Evolutionary conservation across 768 basidiomycete genomes (phyloP).

Genomic region (Collybia nuda): DNA sequence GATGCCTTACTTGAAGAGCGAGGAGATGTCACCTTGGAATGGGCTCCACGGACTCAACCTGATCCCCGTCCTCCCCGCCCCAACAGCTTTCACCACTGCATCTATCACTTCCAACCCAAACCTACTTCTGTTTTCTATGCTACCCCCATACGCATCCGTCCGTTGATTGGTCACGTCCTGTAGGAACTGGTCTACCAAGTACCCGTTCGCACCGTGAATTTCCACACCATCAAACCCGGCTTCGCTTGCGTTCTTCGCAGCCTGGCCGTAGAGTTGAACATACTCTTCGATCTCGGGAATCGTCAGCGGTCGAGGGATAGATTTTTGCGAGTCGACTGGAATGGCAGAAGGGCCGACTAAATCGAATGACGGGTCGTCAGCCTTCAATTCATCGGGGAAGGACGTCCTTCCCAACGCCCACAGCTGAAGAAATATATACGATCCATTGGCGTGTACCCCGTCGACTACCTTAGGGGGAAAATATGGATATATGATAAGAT

Average conservation of each 20-base stretch:
- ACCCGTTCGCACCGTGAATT: slow-evolving; percentile 47
- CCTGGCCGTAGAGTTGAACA: slow-evolving; percentile 46
- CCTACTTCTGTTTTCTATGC: slow-evolving; percentile 54
- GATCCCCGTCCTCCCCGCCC: slow-evolving; percentile 51
- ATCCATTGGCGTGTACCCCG: slow-evolving; percentile 51
- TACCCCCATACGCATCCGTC: slow-evolving; percentile 69
- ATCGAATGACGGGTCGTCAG: slow-evolving; percentile 32
- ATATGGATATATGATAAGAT: not conserved
- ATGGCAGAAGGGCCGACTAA: slow-evolving; percentile 34
- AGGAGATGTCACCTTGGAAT: slow-evolving; percentile 32
- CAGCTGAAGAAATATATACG: slow-evolving; percentile 53
- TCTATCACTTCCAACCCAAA: slow-evolving; percentile 58
- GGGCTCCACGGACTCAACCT: slow-evolving; percentile 57
- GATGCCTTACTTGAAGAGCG: slow-evolving; percentile 1
- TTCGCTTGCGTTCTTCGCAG: slow-evolving; percentile 53
- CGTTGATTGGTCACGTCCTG: slow-evolving; percentile 56
- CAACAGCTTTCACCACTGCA: slow-evolving; percentile 50
- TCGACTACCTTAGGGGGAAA: slow-evolving; percentile 42
- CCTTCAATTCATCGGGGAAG: slow-evolving; percentile 25
- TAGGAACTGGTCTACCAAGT: slow-evolving; percentile 61
- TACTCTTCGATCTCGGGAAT: slow-evolving; percentile 50
- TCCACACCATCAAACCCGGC: slow-evolving; percentile 72
- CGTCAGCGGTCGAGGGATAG: slow-evolving; percentile 41
- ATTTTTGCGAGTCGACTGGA: slow-evolving; percentile 11
- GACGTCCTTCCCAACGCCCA: slow-evolving; percentile 56